Conservation (phyloP, 176 grass and related monocot species). For the Puccinellia tenuiflora region DNA sequence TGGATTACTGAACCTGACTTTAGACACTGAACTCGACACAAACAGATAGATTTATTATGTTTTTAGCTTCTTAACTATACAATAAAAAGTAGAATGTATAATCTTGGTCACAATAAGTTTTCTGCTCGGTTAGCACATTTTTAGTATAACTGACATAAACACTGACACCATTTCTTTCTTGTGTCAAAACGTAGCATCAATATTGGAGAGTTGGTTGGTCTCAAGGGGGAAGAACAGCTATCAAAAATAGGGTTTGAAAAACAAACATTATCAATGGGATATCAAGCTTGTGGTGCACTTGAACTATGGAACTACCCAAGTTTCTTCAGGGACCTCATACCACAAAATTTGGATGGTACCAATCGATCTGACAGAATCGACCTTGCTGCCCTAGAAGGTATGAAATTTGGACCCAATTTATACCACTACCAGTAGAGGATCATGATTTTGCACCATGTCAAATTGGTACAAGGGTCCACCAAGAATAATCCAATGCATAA, state of each 20-base stretch:
- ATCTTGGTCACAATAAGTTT: conserved; percentile 1
- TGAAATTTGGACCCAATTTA: conserved; percentile 4
- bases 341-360: conserved; percentile 56
- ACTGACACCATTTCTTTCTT: conserved; percentile 11
- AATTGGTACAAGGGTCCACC: conserved; percentile 11
- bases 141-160: conserved; percentile 7
- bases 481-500: conserved; percentile 19
- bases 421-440: conserved; percentile 20
- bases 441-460: conserved; percentile 20
- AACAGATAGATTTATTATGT: not conserved
- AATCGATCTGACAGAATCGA: conserved; percentile 43
- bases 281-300: conserved; percentile 63
- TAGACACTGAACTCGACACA: conserved; percentile 15
- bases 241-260: conserved; percentile 48
- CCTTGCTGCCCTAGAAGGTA: conserved; percentile 59
- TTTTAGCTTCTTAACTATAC: not conserved
- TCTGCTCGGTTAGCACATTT: not conserved
- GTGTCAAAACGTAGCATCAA: conserved; percentile 30
- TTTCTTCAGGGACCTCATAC: conserved; percentile 47
- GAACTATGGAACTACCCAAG: conserved; percentile 64
- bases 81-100: conserved; percentile 19
- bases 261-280: conserved; percentile 48
- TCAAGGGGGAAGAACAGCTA: conserved; percentile 37
- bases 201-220: conserved; percentile 39
- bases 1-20: conserved; percentile 1